Base-by-base conservation (phyloP, 1,284 basidiomycete genomes). In the Cutaneotrichosporon daszewskae region DNA sequence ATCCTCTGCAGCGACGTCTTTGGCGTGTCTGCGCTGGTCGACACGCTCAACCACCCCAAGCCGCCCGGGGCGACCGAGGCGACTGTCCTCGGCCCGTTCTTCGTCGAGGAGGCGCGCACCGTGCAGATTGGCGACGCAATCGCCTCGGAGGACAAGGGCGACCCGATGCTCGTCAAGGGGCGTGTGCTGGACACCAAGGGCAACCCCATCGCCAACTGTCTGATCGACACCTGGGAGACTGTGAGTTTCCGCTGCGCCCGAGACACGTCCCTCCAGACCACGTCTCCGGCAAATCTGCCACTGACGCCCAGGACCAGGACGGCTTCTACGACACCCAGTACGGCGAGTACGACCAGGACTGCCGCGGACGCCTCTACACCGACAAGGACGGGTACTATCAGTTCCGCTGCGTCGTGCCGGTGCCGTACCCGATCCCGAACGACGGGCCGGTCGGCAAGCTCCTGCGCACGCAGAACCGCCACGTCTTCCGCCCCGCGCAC, bases 141-240 rank as follows among this genome's bases (percentile, higher is more conserved):
- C 39, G 82, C 83, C 3, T 85, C 84, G 0, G 85, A 87, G 62
- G 84, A 82, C 47, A 87, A 85, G 66, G 87, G 87, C 28, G 79
- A 85, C 8, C 84, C 85, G 60, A 75, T 91, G 78, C 86, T 77
- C 54, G 82, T 90, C 42, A 77, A 85, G 58, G 87, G 87, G 3
- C 76, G 74, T 2, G 76, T 90, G 3, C 59, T 78, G 26, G 76
- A 81, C 57, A 80, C 77, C 1, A 69, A 78, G 25, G 87, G 87
- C 20, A 74, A 77, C n/a, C 82, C 83, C 1, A 76, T 89, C 38
- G 60, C 79, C 5, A 74, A 75, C 49, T 83, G 82, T 2, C 60
- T 76, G 25, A 83, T 89, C 49, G 84, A 89, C 47, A 88, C 85
- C 13, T 89, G 86, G 88, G 87, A 90, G 69, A 82, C 86, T n/a